Conservation (phyloP, 1,284 basidiomycete species). For the Malassezia sympodialis region DNA sequence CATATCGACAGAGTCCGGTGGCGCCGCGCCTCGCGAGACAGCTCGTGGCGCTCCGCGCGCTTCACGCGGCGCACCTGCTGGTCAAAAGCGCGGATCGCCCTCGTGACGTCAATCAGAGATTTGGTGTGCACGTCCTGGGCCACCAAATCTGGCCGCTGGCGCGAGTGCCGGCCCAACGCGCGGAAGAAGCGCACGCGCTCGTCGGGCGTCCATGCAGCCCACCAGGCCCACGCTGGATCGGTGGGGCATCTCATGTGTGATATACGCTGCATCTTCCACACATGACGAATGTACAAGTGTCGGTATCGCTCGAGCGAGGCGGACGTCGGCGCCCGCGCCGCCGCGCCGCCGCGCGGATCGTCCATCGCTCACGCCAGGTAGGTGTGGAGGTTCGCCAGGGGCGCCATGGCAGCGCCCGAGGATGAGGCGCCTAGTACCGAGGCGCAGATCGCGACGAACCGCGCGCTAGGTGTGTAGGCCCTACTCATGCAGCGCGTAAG, state of each 20-base stretch:
- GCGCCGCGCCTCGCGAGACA: neutral
- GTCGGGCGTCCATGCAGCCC: conserved; percentile 56
- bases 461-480: conserved; percentile 1
- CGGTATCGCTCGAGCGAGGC: conserved; percentile 4
- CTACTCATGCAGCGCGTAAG: conserved; percentile 6
- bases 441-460: conserved; percentile 3
- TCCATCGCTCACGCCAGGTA: neutral
- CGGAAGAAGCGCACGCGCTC: conserved; percentile 66
- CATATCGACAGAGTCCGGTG: neutral
- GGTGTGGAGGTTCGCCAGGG: conserved; percentile 1
- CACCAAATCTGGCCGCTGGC: conserved; percentile 62
- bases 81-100: conserved; percentile 6
- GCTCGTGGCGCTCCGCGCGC: neutral
- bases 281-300: conserved; percentile 1
- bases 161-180: conserved; percentile 57
- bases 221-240: conserved; percentile 1
- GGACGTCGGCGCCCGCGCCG: neutral
- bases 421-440: neutral
- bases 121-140: conserved; percentile 53
- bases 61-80: neutral
- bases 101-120: neutral
- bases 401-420: conserved; percentile 1
- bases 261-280: neutral
- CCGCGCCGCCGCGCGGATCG: neutral
- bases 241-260: neutral